Percentiles rank a stretch among this genome's conserved stretches.
These are phyloP conservation scores for Guillardia theta DNA, from an alignment of 78 protist genomes.

Conservation along the genomic window DNA sequence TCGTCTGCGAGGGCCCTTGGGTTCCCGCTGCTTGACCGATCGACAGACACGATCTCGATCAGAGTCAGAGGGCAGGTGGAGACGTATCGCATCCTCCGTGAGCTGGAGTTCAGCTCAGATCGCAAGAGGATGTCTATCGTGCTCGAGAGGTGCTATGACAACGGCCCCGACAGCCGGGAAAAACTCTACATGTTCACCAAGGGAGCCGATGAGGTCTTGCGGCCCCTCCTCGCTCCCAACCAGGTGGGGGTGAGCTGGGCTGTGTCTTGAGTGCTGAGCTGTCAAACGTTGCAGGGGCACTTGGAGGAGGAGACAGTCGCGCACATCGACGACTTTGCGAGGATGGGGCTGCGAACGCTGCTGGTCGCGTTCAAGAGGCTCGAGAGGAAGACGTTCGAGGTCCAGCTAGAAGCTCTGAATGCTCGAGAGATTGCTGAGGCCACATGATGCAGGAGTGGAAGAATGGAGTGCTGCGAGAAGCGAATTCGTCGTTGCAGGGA, in stretches of 20 bases:
- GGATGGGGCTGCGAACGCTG: not conserved
- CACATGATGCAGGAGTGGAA: too few relatives aligned
- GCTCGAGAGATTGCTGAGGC: too few relatives aligned
- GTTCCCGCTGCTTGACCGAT: not conserved
- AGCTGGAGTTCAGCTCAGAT: conserved; percentile 78
- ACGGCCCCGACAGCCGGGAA: not conserved
- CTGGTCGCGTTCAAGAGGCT: not conserved
- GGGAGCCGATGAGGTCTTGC: conserved; percentile 78
- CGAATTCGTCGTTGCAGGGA: too few relatives aligned
- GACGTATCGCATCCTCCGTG: not conserved
- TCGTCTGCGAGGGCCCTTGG: conserved; percentile 42
- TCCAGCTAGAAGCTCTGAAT: conserved; percentile 38
- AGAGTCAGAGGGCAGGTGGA: not conserved
- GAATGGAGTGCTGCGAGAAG: conserved; percentile 8
- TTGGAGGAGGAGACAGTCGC: not conserved
- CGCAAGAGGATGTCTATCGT: conserved; percentile 89
- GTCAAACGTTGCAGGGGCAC: not conserved
- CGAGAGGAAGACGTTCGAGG: conserved; percentile 22
- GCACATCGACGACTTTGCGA: not conserved
- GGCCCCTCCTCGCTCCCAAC: not conserved
- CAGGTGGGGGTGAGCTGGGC: not conserved
- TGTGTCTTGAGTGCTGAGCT: too few relatives aligned
- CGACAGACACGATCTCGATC: not conserved
- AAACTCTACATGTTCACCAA: conserved; percentile 56
- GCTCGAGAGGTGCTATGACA: conserved; percentile 61